These are phyloP conservation scores for Mycena galericulata DNA, from an alignment of 768 basidiomycete species.

Conservation along the genomic window DNA sequence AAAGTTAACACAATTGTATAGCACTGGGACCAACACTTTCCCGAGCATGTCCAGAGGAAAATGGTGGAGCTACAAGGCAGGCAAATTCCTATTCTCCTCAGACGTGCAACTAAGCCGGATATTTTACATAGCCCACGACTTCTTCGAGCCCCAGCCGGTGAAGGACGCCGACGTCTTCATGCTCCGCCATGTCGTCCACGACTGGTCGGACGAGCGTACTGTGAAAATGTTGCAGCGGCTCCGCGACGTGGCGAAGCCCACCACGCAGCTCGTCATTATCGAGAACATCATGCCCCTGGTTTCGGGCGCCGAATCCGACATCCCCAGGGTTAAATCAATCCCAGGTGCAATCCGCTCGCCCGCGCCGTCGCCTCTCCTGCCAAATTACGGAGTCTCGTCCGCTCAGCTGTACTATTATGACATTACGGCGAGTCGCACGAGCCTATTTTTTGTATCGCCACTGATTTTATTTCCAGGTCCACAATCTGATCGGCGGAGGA, in stretches of 20 bases:
- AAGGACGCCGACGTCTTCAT: constrained; percentile 44
- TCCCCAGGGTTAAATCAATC: not conserved
- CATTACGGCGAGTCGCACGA: not conserved
- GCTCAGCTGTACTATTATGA: not conserved
- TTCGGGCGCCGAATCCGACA: not conserved
- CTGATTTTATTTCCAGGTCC: not conserved
- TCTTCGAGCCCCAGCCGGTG: constrained; percentile 42
- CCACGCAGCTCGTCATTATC: constrained; percentile 35
- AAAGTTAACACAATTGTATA: not conserved
- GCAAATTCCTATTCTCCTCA: not conserved
- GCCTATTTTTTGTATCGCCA: too few species aligned
- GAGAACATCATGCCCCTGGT: not conserved
- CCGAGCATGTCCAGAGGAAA: not conserved
- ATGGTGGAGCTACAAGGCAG: constrained; percentile 9
- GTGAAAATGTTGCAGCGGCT: constrained; percentile 41
- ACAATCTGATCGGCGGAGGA: not conserved
- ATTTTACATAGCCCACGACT: constrained; percentile 30
- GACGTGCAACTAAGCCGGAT: not conserved
- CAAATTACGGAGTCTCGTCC: not conserved
- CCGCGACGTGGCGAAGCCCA: constrained; percentile 38
- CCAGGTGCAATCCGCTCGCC: not conserved
- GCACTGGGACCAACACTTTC: constrained; percentile 3
- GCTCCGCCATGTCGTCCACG: constrained; percentile 44
- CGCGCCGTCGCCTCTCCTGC: not conserved
- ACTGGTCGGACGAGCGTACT: constrained; percentile 42